Evolutionary conservation across 805 yeast genomes (phyloP).

Genomic region (Spathaspora boniae): DNA sequence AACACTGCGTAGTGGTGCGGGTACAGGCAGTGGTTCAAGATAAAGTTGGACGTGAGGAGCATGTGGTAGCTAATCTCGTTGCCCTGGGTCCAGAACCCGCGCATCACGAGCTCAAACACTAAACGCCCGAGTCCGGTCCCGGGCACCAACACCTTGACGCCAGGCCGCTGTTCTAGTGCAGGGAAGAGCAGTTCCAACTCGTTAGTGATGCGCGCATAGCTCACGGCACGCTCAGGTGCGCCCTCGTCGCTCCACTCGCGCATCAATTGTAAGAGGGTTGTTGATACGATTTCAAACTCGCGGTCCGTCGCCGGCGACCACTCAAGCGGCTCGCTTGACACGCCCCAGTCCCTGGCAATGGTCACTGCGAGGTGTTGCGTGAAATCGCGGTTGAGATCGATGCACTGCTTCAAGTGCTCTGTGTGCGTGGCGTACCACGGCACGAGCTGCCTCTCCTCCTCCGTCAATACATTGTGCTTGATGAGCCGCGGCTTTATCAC

Average conservation of each 20-base stretch:
- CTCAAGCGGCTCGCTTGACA: constrained; percentile 25
- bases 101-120: constrained; percentile 49
- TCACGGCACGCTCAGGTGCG: constrained; percentile 35
- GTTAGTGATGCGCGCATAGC: constrained; percentile 37
- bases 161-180: constrained; percentile 28
- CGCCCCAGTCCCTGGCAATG: constrained; percentile 52
- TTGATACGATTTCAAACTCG: constrained; percentile 56
- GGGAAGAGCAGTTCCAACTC: constrained; percentile 37
- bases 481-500: constrained; percentile 29
- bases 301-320: constrained; percentile 41
- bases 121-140: constrained; percentile 65
- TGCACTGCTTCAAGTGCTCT: constrained; percentile 36
- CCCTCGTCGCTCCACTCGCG: constrained; percentile 66
- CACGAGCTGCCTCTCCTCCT: constrained; percentile 39
- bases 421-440: constrained; percentile 51
- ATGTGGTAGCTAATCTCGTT: constrained; percentile 66
- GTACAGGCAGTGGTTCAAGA: constrained; percentile 45
- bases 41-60: constrained; percentile 53
- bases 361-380: constrained; percentile 38
- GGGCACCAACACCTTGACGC: constrained; percentile 50
- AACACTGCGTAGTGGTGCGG: constrained; percentile 40
- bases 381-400: constrained; percentile 44
- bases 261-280: constrained; percentile 52
- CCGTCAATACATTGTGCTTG: constrained; percentile 27
- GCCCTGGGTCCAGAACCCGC: constrained; percentile 63